Evolutionary conservation across 306 rosid genomes (phyloP), one percentile per base, ranked within the genome.

Genomic region (Pueraria montana): DNA sequence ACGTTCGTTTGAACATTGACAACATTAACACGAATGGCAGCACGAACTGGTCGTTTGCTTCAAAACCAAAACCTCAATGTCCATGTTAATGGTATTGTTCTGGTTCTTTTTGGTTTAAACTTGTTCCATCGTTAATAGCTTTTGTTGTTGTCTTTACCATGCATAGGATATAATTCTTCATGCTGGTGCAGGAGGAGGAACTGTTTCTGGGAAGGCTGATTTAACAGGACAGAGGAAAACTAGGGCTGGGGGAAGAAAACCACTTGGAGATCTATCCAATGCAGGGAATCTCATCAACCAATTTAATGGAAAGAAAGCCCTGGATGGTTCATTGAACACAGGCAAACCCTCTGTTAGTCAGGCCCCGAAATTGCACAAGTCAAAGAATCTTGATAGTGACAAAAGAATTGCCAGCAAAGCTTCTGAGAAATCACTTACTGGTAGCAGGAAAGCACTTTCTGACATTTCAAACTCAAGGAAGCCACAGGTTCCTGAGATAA

Each of bases 211-310:
- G 53, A 92, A 89, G 85, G 76, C 58, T 11, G 82, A 87, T 74
- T 55, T 56, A 3, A 18, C 81, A 43, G 79, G 86, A 58, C 86
- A 80, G 78, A 76, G 36, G 84, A 91, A 93, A 84, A n/a, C 2
- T 30, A 84, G 89, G 84, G 80, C 80, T 81, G 88, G 87, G 42
- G 92, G 89, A 67, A 90, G 92, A 83, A 90, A 92, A 79, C 92
- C 96, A n/a, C 91, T 90, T 18, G 88, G 96, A 52, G 92, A 92
- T 82, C 61, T 92, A 49, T 90, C 94, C 5, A 88, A 92, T 34
- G 67, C 88, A 30, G 88, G 68, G 66, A 87, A 87, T 78, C 84
- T 84, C n/a, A 6, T 73, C 17, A 79, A 79, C 63, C 71, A 43
- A 64, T 82, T 70, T 20, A 82, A 36, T 74, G 94, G 89, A 74